Evolutionary conservation across 768 basidiomycete genomes (phyloP).

Genomic region (Leccinellum albellum): DNA sequence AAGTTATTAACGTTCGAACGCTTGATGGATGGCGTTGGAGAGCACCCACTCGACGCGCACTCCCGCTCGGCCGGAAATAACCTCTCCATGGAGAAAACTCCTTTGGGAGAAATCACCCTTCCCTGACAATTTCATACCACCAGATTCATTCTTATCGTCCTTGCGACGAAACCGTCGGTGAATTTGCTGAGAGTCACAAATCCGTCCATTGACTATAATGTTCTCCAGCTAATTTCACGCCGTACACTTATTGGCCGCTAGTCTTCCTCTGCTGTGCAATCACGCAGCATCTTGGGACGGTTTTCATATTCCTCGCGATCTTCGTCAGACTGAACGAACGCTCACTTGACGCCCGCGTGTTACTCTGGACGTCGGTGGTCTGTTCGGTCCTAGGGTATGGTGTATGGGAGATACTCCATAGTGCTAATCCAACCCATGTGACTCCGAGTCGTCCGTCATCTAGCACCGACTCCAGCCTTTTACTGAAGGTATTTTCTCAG

Average conservation of each 20-base stretch:
- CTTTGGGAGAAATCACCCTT: slow-evolving; percentile 75
- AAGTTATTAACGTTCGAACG: not conserved
- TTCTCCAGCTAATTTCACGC: slow-evolving; percentile 68
- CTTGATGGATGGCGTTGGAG: not conserved
- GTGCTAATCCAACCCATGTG: slow-evolving; percentile 28
- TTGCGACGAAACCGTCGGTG: slow-evolving; percentile 73
- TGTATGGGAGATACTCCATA: slow-evolving; percentile 56
- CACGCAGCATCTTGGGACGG: slow-evolving; percentile 78
- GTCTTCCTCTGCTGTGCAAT: slow-evolving; percentile 70
- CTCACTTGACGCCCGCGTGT: slow-evolving; percentile 60
- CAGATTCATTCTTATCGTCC: slow-evolving; percentile 68
- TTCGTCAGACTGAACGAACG: slow-evolving; percentile 70
- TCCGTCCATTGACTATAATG: slow-evolving; percentile 10
- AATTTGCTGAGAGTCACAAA: slow-evolving; percentile 7
- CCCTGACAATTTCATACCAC: slow-evolving; percentile 85
- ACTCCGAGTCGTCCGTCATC: slow-evolving; percentile 25
- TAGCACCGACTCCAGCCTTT: not conserved
- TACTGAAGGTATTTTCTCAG: slow-evolving; percentile 35
- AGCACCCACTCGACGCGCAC: not conserved
- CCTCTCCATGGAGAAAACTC: slow-evolving; percentile 58
- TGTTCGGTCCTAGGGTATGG: slow-evolving; percentile 61
- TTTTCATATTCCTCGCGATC: slow-evolving; percentile 76
- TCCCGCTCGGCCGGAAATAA: slow-evolving; percentile 12
- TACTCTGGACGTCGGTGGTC: slow-evolving; percentile 61
- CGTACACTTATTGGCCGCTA: slow-evolving; percentile 72